Evolutionary conservation across 352 stramenopile species (phyloP).

Genomic region (Phytophthora hybrid): DNA sequence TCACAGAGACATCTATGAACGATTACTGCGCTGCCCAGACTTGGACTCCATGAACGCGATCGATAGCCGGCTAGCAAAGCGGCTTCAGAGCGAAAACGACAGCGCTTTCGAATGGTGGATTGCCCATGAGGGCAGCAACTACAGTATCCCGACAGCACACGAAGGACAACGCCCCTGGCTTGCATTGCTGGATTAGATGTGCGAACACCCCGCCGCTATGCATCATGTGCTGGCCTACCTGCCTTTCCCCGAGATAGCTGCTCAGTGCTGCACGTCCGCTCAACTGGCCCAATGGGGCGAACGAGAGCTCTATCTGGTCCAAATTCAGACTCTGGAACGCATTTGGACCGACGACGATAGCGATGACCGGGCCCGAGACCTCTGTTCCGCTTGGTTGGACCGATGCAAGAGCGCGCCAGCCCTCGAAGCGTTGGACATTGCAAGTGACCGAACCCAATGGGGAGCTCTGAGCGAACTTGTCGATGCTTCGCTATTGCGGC

Average conservation of each 20-base stretch:
- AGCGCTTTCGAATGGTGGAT: no score
- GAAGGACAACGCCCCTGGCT: not conserved
- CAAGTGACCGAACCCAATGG: not conserved
- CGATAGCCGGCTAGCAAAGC: no score
- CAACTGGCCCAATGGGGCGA: not conserved
- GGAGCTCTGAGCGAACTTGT: not conserved
- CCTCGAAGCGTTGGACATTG: not conserved
- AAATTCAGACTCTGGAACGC: not conserved
- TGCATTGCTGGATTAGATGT: not conserved
- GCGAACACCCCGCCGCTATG: not conserved
- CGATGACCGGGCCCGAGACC: not conserved
- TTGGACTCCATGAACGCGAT: no score
- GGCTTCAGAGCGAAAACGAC: no score
- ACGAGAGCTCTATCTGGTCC: not conserved
- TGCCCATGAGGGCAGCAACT: no score
- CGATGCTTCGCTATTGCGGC: not conserved
- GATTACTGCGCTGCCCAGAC: no score
- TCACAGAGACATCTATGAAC: no score
- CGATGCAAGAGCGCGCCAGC: not conserved
- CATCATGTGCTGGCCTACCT: not conserved
- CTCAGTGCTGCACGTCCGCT: not conserved
- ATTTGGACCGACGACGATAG: not conserved
- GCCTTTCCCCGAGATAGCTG: not conserved
- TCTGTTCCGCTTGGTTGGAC: not conserved
- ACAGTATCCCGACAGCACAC: no score